Percentiles rank a stretch among this genome's conserved stretches.
Conservation (phyloP, 2,329 filamentous ascomycete genomes). For the Claviceps lovelessii region DNA sequence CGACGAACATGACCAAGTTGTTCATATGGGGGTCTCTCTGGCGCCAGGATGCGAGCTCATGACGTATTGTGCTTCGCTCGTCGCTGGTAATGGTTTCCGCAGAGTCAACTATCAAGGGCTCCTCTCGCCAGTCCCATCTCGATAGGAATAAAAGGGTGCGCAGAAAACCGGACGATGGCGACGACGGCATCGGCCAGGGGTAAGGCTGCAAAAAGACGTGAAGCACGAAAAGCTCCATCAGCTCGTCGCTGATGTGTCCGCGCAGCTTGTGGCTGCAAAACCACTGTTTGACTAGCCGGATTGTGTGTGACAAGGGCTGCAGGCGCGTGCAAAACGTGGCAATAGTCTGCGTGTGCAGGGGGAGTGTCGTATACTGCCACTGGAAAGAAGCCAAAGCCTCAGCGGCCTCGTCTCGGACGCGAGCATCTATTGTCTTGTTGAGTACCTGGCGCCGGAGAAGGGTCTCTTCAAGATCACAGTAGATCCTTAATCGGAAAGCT, state of each 20-base stretch:
- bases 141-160: slow-evolving; percentile 67
- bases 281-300: slow-evolving; percentile 81
- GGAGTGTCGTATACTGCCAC: slow-evolving; percentile 55
- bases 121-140: slow-evolving; percentile 80
- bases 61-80: slow-evolving; percentile 48
- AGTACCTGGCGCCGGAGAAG: slow-evolving; percentile 67
- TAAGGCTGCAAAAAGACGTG: slow-evolving; percentile 68
- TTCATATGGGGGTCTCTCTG: slow-evolving; percentile 84
- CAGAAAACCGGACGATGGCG: slow-evolving; percentile 64
- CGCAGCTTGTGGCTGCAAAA: slow-evolving; percentile 70
- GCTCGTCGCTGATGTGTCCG: slow-evolving; percentile 60
- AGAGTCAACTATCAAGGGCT: slow-evolving; percentile 65
- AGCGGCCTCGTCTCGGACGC: slow-evolving; percentile 53
- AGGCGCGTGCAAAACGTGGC: slow-evolving; percentile 68
- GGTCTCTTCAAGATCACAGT: slow-evolving; percentile 73
- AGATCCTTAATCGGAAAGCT: slow-evolving; percentile 71
- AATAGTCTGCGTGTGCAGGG: slow-evolving; percentile 70
- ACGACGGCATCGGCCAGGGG: slow-evolving; percentile 67
- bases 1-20: slow-evolving; percentile 64
- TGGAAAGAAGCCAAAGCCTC: slow-evolving; percentile 56
- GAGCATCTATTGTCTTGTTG: slow-evolving; percentile 53
- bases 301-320: slow-evolving; percentile 64
- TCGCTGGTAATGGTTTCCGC: slow-evolving; percentile 47
- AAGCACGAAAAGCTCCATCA: slow-evolving; percentile 71
- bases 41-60: slow-evolving; percentile 69